A percentile compares a stretch with the other conserved stretches of the same genome.
Conservation (phyloP, 257 asterid genomes). For the Ehretia macrophylla region DNA sequence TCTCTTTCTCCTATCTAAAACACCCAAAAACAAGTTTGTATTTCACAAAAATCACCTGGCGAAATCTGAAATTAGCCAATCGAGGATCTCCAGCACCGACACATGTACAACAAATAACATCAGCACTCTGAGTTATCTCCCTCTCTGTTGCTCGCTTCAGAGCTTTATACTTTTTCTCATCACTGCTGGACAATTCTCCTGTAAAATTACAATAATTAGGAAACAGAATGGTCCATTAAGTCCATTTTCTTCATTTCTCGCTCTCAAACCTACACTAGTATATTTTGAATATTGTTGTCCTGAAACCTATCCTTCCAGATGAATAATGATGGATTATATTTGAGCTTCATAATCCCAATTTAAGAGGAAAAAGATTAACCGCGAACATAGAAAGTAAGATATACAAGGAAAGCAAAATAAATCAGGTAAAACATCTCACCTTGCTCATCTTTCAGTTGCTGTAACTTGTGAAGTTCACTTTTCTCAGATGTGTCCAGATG, state of each 20-base stretch:
- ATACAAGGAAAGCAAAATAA: not conserved
- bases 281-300: not conserved
- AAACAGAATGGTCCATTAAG: not conserved
- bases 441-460: slow-evolving; percentile 98
- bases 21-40: not conserved
- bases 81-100: slow-evolving; percentile 99
- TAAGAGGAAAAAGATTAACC: not conserved
- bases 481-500: slow-evolving; percentile 98
- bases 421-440: slow-evolving; percentile 34
- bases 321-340: not conserved
- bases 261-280: not conserved
- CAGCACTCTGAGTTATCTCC: slow-evolving; percentile 99
- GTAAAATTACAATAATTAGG: slow-evolving; percentile 13
- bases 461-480: slow-evolving; percentile 96
- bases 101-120: slow-evolving; percentile 97
- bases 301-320: not conserved
- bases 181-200: slow-evolving; percentile 98
- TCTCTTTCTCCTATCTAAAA: not conserved
- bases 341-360: not conserved
- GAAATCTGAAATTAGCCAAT: slow-evolving; percentile 86
- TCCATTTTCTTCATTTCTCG: not conserved
- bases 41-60: slow-evolving; percentile 58
- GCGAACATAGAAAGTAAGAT: not conserved
- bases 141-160: slow-evolving; percentile 95
- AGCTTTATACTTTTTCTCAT: slow-evolving; percentile 91